Percentiles rank a stretch among this genome's conserved stretches.
Evolutionary conservation across 2,329 filamentous ascomycete species (phyloP).

Genomic region (Monilinia vaccinii-corymbosi): DNA sequence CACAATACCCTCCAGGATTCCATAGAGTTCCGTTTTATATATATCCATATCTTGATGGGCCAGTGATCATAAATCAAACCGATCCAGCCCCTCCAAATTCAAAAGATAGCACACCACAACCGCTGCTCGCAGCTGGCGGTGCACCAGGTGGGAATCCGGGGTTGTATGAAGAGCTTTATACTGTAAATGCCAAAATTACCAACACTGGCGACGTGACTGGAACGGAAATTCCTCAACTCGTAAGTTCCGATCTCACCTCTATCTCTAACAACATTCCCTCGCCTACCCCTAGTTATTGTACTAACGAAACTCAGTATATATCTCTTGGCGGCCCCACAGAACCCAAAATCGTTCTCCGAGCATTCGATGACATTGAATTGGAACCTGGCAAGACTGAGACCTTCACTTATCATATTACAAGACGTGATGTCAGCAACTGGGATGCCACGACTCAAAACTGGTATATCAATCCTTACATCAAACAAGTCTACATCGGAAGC

Average conservation of each 20-base stretch:
- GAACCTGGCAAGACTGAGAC: conserved; percentile 53
- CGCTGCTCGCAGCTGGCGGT: conserved; percentile 39
- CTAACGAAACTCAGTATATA: conserved; percentile 46
- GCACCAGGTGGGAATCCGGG: conserved; percentile 43
- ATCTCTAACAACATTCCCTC: conserved; percentile 20
- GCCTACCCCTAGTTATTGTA: conserved; percentile 19
- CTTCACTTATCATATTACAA: conserved; percentile 62
- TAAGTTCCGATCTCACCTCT: conserved; percentile 12
- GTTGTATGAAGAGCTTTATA: conserved; percentile 46
- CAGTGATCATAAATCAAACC: conserved; percentile 24
- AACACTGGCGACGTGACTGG: conserved; percentile 47
- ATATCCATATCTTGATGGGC: conserved; percentile 45
- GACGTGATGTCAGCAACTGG: conserved; percentile 85
- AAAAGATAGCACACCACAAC: conserved; percentile 37
- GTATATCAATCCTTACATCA: conserved; percentile 39
- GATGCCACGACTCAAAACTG: conserved; percentile 71
- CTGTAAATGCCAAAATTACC: conserved; percentile 42
- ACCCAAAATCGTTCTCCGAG: conserved; percentile 57
- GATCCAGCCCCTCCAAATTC: conserved; percentile 31
- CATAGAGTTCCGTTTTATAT: conserved; percentile 39
- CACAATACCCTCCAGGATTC: conserved; percentile 53
- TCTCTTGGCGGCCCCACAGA: conserved; percentile 71
- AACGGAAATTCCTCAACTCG: conserved; percentile 48
- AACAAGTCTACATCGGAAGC: conserved; percentile 28
- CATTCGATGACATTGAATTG: conserved; percentile 71